These are phyloP conservation scores for Coprinopsis strossmayeri DNA, from an alignment of 768 basidiomycete species.

Conservation along the genomic window DNA sequence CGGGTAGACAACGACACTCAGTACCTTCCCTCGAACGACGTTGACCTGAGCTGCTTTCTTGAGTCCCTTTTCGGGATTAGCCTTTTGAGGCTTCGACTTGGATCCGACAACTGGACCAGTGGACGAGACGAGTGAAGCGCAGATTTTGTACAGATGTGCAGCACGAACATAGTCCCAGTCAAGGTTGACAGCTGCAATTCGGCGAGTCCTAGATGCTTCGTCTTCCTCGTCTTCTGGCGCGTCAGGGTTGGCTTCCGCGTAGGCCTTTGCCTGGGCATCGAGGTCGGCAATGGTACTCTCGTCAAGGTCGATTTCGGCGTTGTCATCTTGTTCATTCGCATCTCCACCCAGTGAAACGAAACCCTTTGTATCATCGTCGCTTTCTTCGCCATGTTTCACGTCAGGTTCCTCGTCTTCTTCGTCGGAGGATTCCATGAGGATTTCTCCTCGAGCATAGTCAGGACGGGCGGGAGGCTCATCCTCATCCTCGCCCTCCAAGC, in stretches of 20 bases:
- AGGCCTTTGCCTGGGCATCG: constrained; percentile 67
- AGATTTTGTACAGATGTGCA: constrained; percentile 84
- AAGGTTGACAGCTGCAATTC: constrained; percentile 89
- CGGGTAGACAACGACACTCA: constrained; percentile 83
- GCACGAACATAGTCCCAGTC: constrained; percentile 98
- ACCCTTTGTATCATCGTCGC: constrained; percentile 41
- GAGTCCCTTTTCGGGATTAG: constrained; percentile 12
- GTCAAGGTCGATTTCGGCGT: constrained; percentile 69
- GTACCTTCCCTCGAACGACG: constrained; percentile 57
- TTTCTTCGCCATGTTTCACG: constrained; percentile 25
- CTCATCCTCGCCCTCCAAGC: constrained; percentile 42
- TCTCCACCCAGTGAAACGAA: constrained; percentile 46
- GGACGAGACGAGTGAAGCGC: constrained; percentile 76
- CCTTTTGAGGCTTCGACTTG: constrained; percentile 19
- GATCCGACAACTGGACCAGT: constrained; percentile 31
- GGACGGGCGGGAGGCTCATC: constrained; percentile 31
- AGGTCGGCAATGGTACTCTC: constrained; percentile 67
- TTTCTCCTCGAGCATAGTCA: constrained; percentile 89
- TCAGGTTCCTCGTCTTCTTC: constrained; percentile 47
- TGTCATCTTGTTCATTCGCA: constrained; percentile 27
- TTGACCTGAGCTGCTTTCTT: constrained; percentile 14
- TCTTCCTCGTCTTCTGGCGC: constrained; percentile 29
- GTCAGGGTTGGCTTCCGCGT: constrained; percentile 44
- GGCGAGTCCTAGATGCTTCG: constrained; percentile 46
- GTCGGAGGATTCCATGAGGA: constrained; percentile 81